Evolutionary conservation across 305 asterid species (phyloP).

Genomic region (Fraxinus greggii): DNA sequence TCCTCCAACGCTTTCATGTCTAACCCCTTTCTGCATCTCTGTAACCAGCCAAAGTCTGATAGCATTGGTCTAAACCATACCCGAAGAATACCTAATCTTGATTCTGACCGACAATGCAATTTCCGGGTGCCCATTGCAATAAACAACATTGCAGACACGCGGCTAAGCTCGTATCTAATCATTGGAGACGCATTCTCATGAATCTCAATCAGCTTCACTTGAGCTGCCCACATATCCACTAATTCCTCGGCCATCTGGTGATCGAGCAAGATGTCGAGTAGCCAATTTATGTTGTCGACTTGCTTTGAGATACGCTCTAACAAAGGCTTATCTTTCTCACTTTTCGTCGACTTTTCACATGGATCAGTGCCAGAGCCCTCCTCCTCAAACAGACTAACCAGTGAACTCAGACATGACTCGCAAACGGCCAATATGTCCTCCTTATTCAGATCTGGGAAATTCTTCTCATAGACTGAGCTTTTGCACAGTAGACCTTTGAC

Average conservation of each 20-base stretch:
- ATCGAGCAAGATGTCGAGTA: constrained; percentile 73
- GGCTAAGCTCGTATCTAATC: constrained; percentile 81
- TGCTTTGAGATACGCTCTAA: constrained; percentile 69
- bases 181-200: constrained; percentile 67
- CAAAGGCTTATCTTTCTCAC: constrained; percentile 50
- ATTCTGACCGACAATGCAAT: constrained; percentile 69
- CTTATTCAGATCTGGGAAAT: constrained; percentile 51
- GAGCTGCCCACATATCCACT: constrained; percentile 67
- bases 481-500: constrained; percentile 69
- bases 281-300: constrained; percentile 79
- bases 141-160: constrained; percentile 70
- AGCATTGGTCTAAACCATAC: constrained; percentile 86
- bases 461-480: constrained; percentile 64
- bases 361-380: constrained; percentile 37
- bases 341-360: constrained; percentile 28
- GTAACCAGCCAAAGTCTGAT: constrained; percentile 83
- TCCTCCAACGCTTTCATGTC: constrained; percentile 78
- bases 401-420: constrained; percentile 57
- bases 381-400: constrained; percentile 53
- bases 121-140: constrained; percentile 76
- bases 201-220: constrained; percentile 49
- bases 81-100: constrained; percentile 52
- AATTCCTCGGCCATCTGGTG: constrained; percentile 80
- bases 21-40: constrained; percentile 79
- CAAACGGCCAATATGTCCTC: constrained; percentile 57